A percentile compares a stretch with the other conserved stretches of the same genome.
These are phyloP conservation scores for Fusarium burgessii DNA, from an alignment of 2,329 filamentous ascomycete genomes.

Conservation along the genomic window DNA sequence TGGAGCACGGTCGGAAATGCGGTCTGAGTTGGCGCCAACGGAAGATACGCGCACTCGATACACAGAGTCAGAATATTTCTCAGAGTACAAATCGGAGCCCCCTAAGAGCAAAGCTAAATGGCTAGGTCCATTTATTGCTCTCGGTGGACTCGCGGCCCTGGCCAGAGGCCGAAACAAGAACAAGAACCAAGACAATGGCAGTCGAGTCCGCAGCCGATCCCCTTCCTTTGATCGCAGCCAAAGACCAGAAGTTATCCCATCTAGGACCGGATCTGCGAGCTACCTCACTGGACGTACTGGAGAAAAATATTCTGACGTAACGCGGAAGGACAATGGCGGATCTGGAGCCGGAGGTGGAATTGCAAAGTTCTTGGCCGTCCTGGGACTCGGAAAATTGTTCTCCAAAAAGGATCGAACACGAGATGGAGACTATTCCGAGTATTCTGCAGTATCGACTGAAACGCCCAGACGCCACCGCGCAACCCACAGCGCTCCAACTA, in stretches of 20 bases:
- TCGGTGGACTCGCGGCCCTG: conserved; percentile 62
- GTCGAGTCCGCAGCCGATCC: conserved; percentile 56
- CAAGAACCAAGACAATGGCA: conserved; percentile 53
- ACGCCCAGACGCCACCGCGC: conserved; percentile 65
- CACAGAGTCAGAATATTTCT: conserved; percentile 57
- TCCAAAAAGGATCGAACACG: conserved; percentile 63
- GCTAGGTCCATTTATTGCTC: conserved; percentile 66
- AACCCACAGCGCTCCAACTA: conserved; percentile 54
- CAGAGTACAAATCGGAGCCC: conserved; percentile 50
- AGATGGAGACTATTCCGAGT: conserved; percentile 73
- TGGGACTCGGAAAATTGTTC: conserved; percentile 70
- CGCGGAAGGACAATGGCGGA: conserved; percentile 47
- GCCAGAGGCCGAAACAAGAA: conserved; percentile 59
- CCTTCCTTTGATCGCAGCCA: conserved; percentile 53
- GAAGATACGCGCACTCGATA: conserved; percentile 56
- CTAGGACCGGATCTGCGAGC: conserved; percentile 66
- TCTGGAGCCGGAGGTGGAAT: conserved; percentile 63
- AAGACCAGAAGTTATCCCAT: conserved; percentile 64
- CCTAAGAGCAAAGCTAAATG: conserved; percentile 54
- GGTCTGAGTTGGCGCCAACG: conserved; percentile 57
- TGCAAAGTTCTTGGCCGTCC: conserved; percentile 68
- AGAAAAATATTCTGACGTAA: conserved; percentile 72
- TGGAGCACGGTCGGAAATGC: conserved; percentile 66
- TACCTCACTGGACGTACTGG: conserved; percentile 60
- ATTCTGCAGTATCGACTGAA: conserved; percentile 72